Percentiles rank a stretch among this genome's conserved stretches.
Evolutionary conservation across 1,139 yeast genomes (phyloP).

Genomic region (Candida albicans): DNA sequence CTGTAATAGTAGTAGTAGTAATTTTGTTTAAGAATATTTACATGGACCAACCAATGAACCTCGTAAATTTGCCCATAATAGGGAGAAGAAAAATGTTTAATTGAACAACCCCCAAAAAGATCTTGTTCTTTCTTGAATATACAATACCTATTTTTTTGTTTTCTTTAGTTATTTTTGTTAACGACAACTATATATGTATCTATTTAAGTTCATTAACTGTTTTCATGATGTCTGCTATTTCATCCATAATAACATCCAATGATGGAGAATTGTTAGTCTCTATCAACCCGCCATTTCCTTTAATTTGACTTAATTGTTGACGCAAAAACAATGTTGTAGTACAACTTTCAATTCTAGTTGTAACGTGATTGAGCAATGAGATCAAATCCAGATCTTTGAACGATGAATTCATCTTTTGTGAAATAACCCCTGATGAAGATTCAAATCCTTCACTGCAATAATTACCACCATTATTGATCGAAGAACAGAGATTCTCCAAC

Average conservation of each 20-base stretch:
- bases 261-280: conserved; percentile 24
- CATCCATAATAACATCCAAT: conserved; percentile 28
- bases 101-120: not conserved
- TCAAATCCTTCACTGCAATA: conserved; percentile 29
- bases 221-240: conserved; percentile 20
- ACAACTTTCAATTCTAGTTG: conserved; percentile 63
- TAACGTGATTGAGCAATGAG: conserved; percentile 58
- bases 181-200: not conserved
- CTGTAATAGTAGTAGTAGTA: not conserved
- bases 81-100: not conserved
- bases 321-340: conserved; percentile 37
- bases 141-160: no score
- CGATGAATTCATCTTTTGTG: conserved; percentile 22
- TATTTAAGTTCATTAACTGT: conserved; percentile 12
- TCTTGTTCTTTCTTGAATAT: not conserved
- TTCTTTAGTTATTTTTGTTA: no score
- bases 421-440: conserved; percentile 26
- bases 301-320: conserved; percentile 28
- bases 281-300: conserved; percentile 27
- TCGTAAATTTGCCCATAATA: not conserved
- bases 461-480: conserved; percentile 28
- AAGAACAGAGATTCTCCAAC: conserved; percentile 50
- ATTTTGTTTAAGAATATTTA: no score
- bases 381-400: conserved; percentile 40
- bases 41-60: no score